Conservation (phyloP, 2,329 filamentous ascomycete genomes). For the Coniochaeta hoffmannii region DNA sequence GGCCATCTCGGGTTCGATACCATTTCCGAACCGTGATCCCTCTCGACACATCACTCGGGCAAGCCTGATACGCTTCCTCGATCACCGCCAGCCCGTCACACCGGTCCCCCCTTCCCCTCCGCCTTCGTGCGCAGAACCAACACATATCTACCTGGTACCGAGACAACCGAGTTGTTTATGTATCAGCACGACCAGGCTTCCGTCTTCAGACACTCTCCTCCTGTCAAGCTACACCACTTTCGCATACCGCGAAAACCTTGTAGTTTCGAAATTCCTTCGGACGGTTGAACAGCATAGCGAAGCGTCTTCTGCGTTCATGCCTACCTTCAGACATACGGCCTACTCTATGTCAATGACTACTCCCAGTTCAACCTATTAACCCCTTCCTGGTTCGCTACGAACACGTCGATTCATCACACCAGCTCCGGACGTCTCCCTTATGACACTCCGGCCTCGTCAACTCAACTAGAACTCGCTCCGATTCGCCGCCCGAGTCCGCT, state of each 20-base stretch:
- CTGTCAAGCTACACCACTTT: slow-evolving; percentile 95
- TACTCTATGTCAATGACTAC: slow-evolving; percentile 53
- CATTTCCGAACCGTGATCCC: slow-evolving; percentile 1
- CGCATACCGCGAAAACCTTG: slow-evolving; percentile 91
- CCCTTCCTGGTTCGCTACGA: slow-evolving; percentile 33
- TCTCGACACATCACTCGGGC: slow-evolving; percentile 8
- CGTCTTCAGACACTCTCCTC: slow-evolving; percentile 90
- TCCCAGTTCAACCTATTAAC: slow-evolving; percentile 48
- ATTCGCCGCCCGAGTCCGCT: slow-evolving; percentile 34
- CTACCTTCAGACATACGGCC: slow-evolving; percentile 43
- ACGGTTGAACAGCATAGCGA: slow-evolving; percentile 64
- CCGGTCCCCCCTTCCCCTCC: slow-evolving; percentile 1
- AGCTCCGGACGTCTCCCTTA: not conserved
- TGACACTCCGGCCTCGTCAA: not conserved
- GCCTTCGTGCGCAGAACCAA: slow-evolving; percentile 2
- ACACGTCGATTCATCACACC: slow-evolving; percentile 22
- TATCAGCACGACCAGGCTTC: slow-evolving; percentile 90
- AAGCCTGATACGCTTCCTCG: slow-evolving; percentile 8
- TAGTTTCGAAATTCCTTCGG: slow-evolving; percentile 81
- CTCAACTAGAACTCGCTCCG: slow-evolving; percentile 6
- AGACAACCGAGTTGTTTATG: slow-evolving; percentile 69
- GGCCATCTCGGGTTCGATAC: not conserved
- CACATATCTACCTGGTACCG: slow-evolving; percentile 19
- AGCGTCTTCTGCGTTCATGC: slow-evolving; percentile 46
- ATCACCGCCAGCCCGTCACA: not conserved